Evolutionary conservation across 164 flowering plant species (phyloP).

Genomic region (Vitis rupestris): DNA sequence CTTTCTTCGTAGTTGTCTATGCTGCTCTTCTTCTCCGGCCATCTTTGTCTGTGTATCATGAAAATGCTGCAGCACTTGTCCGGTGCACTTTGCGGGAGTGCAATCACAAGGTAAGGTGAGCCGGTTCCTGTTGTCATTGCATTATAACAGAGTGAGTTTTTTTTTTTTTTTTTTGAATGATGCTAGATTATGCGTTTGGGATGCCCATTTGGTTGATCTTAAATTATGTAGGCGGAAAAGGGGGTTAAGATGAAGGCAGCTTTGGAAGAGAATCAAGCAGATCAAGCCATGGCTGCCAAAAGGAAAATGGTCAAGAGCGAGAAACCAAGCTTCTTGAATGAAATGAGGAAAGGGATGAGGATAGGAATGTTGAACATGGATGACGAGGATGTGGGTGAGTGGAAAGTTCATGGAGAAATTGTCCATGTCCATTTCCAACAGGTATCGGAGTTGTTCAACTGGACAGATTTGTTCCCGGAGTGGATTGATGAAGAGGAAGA

Average conservation of each 20-base stretch:
- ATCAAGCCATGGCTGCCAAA: slow-evolving; percentile 1
- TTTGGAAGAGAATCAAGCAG: slow-evolving; percentile 32
- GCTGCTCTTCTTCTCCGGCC: slow-evolving; percentile 63
- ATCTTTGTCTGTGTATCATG: slow-evolving; percentile 38
- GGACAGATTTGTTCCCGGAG: slow-evolving; percentile 85
- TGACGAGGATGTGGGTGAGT: slow-evolving; percentile 50
- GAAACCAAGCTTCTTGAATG: slow-evolving; percentile 57
- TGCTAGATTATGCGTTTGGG: background rate
- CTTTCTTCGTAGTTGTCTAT: slow-evolving; percentile 56
- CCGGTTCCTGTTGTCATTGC: background rate
- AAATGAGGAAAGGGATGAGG: slow-evolving; percentile 28
- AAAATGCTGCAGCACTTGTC: slow-evolving; percentile 40
- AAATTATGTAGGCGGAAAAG: slow-evolving; percentile 34
- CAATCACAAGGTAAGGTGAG: slow-evolving; percentile 95
- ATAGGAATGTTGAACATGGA: slow-evolving; percentile 86
- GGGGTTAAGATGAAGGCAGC: slow-evolving; percentile 51
- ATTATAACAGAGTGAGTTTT: background rate
- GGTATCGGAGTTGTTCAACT: slow-evolving; percentile 55
- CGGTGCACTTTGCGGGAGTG: slow-evolving; percentile 71
- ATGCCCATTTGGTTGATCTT: slow-evolving; percentile 8
- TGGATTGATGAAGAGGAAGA: slow-evolving; percentile 99
- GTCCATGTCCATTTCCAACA: slow-evolving; percentile 34
- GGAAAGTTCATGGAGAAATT: slow-evolving; percentile 37
- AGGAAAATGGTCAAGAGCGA: slow-evolving; percentile 33
- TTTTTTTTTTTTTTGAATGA: background rate